phyloP scores from a whole-genome alignment of 257 asterid genomes.

The Nicotiana undulata region DNA sequence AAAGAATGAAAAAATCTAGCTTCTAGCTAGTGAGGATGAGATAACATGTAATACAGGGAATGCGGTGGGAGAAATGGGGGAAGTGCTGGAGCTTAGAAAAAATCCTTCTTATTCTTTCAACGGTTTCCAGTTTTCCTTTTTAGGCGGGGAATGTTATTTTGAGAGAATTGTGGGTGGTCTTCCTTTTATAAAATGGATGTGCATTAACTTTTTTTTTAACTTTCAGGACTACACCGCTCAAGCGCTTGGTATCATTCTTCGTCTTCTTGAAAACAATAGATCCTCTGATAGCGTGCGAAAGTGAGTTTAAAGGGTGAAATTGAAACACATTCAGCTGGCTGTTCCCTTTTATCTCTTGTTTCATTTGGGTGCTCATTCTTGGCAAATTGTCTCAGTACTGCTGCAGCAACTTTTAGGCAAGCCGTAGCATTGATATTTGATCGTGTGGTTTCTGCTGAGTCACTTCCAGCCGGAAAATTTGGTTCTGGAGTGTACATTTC shows the following conservation, averaged over 20 bases:
- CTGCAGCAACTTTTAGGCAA: conserved; percentile 99
- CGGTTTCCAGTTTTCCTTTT: not conserved
- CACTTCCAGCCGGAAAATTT: conserved; percentile 77
- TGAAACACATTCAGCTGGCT: not conserved
- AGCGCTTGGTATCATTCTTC: conserved; percentile 94
- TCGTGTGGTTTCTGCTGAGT: conserved; percentile 69
- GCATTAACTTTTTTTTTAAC: conserved; percentile 16
- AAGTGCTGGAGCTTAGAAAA: not conserved
- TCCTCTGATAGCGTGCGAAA: conserved; percentile 97
- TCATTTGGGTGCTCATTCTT: conserved; percentile 5
- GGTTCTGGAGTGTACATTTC: conserved; percentile 81
- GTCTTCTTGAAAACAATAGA: conserved; percentile 83
- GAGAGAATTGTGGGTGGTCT: not conserved
- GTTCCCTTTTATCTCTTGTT: not conserved
- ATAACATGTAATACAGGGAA: not conserved
- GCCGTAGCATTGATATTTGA: conserved; percentile 97
- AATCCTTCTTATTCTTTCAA: not conserved
- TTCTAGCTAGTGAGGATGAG: not conserved
- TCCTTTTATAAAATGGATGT: conserved; percentile 14
- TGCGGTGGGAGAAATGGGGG: not conserved
- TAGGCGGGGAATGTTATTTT: not conserved
- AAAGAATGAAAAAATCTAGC: not conserved
- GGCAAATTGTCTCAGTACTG: conserved; percentile 66
- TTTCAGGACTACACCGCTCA: conserved; percentile 80
- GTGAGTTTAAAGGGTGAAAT: conserved; percentile 40